These are phyloP conservation scores for Thinopyrum obtusiflorum DNA, from an alignment of 202 grass and related monocot genomes.

Conservation along the genomic window DNA sequence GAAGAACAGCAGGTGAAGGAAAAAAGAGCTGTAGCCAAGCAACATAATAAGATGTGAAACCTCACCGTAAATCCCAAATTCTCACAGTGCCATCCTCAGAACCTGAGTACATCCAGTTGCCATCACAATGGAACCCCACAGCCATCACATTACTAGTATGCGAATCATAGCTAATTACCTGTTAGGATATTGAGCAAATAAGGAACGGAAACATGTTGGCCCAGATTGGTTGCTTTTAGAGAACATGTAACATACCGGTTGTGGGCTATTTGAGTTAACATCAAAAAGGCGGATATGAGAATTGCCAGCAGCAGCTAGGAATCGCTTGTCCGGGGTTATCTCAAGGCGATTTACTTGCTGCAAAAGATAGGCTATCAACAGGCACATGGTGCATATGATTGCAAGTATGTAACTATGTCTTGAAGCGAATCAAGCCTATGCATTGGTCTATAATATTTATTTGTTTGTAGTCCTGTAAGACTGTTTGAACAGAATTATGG, in stretches of 20 bases:
- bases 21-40: slow-evolving; percentile 5
- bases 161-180: slow-evolving; percentile 93
- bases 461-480: not conserved
- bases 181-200: slow-evolving; percentile 14
- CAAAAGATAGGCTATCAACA: slow-evolving; percentile 20
- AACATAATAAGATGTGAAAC: not conserved
- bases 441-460: not conserved
- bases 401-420: not conserved
- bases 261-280: slow-evolving; percentile 77
- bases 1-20: not conserved
- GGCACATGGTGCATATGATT: not conserved
- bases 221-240: not conserved
- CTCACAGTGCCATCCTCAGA: slow-evolving; percentile 95
- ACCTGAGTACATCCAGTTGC: slow-evolving; percentile 99
- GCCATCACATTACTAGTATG: slow-evolving; percentile 98
- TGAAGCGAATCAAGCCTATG: not conserved
- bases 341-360: slow-evolving; percentile 97
- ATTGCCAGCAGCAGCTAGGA: slow-evolving; percentile 90
- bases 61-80: slow-evolving; percentile 96
- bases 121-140: slow-evolving; percentile 93
- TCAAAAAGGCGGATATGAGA: slow-evolving; percentile 92
- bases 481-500: not conserved
- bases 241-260: slow-evolving; percentile 56
- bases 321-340: slow-evolving; percentile 88
- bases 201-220: not conserved